Conservation (phyloP, 2,329 filamentous ascomycete species). For the Phialophora verrucosa region DNA sequence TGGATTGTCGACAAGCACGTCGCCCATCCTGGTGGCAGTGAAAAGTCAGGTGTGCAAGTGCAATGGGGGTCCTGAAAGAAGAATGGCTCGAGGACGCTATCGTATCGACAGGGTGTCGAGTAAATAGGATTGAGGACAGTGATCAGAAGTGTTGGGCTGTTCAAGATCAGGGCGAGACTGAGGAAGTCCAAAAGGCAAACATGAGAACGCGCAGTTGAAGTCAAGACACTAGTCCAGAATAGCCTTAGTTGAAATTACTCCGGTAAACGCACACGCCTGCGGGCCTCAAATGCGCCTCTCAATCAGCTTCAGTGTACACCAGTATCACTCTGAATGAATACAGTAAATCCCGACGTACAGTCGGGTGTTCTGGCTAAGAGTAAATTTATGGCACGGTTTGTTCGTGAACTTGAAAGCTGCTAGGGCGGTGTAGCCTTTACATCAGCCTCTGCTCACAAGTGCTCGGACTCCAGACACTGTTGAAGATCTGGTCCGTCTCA, state of each 20-base stretch:
- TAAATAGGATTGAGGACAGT: background rate
- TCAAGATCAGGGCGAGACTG: background rate
- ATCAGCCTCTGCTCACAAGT: background rate
- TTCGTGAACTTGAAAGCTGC: background rate
- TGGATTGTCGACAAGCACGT: constrained; percentile 83
- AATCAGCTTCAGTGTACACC: background rate
- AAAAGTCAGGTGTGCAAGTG: background rate
- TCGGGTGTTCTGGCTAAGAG: background rate
- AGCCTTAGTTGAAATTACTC: background rate
- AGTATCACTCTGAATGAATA: background rate
- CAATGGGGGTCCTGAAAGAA: background rate
- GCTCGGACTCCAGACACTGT: background rate
- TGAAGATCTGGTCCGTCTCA: background rate
- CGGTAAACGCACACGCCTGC: no score
- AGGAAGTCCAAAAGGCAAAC: constrained; percentile 4
- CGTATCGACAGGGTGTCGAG: background rate
- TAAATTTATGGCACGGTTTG: background rate
- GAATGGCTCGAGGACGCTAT: background rate
- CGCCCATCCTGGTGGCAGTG: constrained; percentile 68
- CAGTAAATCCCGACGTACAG: background rate
- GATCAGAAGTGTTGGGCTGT: background rate
- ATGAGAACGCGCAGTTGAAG: background rate
- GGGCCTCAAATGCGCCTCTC: background rate
- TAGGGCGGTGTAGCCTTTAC: background rate
- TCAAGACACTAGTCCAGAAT: constrained; percentile 4